These are phyloP conservation scores for Rhinocladiella similis DNA, from an alignment of 2,329 filamentous ascomycete species.

Conservation along the genomic window DNA sequence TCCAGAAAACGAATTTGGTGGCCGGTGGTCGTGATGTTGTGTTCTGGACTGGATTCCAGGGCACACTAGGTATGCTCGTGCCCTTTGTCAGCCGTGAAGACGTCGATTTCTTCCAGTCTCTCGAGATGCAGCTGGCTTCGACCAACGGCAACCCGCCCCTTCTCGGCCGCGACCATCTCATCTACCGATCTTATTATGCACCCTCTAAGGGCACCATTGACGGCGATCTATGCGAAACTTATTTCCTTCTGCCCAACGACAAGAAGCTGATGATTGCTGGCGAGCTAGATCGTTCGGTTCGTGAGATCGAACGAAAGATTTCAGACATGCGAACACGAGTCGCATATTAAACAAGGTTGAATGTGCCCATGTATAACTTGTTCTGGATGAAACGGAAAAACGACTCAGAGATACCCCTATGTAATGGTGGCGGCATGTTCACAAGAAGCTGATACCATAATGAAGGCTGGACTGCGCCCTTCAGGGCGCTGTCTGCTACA, in stretches of 20 bases:
- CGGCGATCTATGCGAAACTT: slow-evolving; percentile 93
- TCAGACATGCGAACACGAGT: slow-evolving; percentile 64
- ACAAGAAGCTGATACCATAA: not conserved
- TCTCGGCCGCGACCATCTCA: slow-evolving; percentile 89
- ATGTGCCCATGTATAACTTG: not conserved
- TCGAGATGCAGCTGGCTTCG: slow-evolving; percentile 82
- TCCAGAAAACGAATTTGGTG: slow-evolving; percentile 85
- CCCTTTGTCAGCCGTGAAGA: slow-evolving; percentile 91
- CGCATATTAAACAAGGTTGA: slow-evolving; percentile 44
- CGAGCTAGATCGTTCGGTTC: slow-evolving; percentile 84
- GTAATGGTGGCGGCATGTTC: not conserved
- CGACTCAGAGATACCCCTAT: slow-evolving; percentile 7
- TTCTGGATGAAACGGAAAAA: not conserved
- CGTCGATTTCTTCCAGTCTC: slow-evolving; percentile 93
- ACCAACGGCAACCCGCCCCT: slow-evolving; percentile 74
- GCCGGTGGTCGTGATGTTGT: slow-evolving; percentile 89
- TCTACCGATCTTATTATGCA: slow-evolving; percentile 93
- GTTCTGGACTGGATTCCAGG: slow-evolving; percentile 91
- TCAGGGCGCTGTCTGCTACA: not conserved
- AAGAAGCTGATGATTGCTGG: slow-evolving; percentile 94
- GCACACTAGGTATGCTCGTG: slow-evolving; percentile 88
- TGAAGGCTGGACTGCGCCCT: too few species aligned
- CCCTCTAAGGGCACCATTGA: slow-evolving; percentile 97
- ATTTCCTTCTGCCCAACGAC: slow-evolving; percentile 77
- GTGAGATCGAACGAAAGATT: slow-evolving; percentile 96